Evolutionary conservation across 2,329 filamentous ascomycete species (phyloP), one percentile per base, ranked within the genome.

Genomic region (Trichoderma harzianum): DNA sequence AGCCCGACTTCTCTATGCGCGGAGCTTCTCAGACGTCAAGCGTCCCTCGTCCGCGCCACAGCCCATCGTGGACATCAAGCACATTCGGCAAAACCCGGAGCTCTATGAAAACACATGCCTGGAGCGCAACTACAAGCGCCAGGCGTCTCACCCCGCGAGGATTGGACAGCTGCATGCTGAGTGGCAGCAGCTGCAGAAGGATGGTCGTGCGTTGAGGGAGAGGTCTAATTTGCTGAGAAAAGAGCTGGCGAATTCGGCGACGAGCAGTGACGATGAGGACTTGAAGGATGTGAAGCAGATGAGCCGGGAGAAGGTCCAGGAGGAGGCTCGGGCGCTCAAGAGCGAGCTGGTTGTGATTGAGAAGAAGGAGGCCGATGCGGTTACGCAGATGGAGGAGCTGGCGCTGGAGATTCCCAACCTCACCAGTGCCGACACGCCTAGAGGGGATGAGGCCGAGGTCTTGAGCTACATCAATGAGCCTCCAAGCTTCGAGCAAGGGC

Each of bases 331-430:
- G 70, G 78, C 78, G 6, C 78, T 95, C 70, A 95, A 96, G 81
- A 81, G 83, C 3, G 81, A 88, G 75, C 85, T 96, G 12, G 82
- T 85, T 0, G 79, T 77, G 5, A 88, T 93, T 69, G 90, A 92
- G 76, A 84, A 84, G 39, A 83, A 87, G 73, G 92, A 95, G 80
- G 83, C 85, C n/a, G 79, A 81, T 8, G 81, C 93, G 39, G 84
- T 83, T 43, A 76, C 82, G 21, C 90, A 95, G 79, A 95, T 97
- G 80, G 87, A 93, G 74, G 82, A 83, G 47, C 87, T 98, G 71
- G 94, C 94, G 2, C 84, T 93, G 1, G 88, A 92, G 60, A 86
- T 98, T 66, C 96, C 96, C 14, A 99, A 98, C 82, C 86, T 97
- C 72, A 97, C 94, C 72, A 93, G 91, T 79, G 81, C 86, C 5